Evolutionary conservation across 2,329 filamentous ascomycete species (phyloP), one percentile per base, ranked within the genome.

Genomic region (Alternaria consortialis): DNA sequence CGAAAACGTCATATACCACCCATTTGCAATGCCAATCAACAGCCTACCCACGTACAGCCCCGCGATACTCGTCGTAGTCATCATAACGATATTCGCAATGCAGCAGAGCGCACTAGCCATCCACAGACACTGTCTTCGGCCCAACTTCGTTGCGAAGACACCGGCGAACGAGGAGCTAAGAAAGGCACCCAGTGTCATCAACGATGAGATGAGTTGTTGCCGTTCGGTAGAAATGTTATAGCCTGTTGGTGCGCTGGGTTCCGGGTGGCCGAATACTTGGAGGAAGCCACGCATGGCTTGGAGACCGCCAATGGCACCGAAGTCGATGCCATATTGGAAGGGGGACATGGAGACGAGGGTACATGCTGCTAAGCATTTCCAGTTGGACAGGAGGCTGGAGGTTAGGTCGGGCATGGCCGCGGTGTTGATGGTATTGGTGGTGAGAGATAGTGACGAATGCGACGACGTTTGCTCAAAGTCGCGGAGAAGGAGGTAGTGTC

Each of bases 1-100:
- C 0, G 81, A 80, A 64, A 84, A 87, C 4, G 84, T 87, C 84
- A 87, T 85, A 70, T 85, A 83, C 73, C 85, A 82, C 2, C 74
- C 74, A 50, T 76, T 76, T 7, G 85, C 84, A 20, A 87, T 62
- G 3, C 86, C 86, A 55, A 87, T 84, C n/a, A 88, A 70, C 5
- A 87, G 76, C 11, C 86, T 80, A 5, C 84, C 86, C 23, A 81
- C 80, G 54, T 88, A 87, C 4, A 88, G 79, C 0, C 81, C 84
- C 5, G 80, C 82, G 31, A 88, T 83, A 56, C 76, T 77, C 4
- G 80, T 82, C 0, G 84, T 86, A 1, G 81, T 78, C 84, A 87
- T 87, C 85, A 87, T 87, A 63, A 87, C 77, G 2, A 72, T 60
- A 43, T 75, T 75, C 1, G 84, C 77, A 4, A 83, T 74, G 62